Percentiles rank a stretch among this genome's conserved stretches.
These are phyloP conservation scores for Fagus crenata DNA, from an alignment of 306 rosid species.

Conservation along the genomic window DNA sequence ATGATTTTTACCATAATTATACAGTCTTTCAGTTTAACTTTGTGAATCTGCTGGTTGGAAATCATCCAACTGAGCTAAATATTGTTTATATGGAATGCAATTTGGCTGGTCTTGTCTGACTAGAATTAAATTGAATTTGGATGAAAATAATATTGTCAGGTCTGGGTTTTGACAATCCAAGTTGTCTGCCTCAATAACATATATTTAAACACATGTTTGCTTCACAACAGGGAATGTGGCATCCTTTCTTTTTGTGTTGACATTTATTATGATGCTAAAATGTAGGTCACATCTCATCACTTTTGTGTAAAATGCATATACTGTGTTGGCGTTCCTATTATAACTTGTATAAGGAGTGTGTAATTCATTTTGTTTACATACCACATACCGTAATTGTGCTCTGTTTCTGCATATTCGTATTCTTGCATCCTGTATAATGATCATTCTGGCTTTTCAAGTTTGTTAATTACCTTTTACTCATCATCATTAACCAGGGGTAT, in stretches of 20 bases:
- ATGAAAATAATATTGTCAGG: not conserved
- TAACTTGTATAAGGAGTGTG: not conserved
- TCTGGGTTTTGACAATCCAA: not conserved
- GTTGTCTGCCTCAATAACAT: not conserved
- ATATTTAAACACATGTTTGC: too few species aligned
- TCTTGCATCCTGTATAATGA: slow-evolving; percentile 2
- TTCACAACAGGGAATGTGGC: too few species aligned
- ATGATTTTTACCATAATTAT: not conserved
- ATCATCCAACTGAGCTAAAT: not conserved
- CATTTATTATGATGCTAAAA: not conserved
- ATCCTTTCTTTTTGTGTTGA: not conserved
- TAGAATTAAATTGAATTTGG: not conserved
- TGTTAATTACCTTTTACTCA: not conserved
- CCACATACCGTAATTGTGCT: not conserved
- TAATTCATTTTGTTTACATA: not conserved
- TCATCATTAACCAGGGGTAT: slow-evolving; percentile 22
- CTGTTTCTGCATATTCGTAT: not conserved
- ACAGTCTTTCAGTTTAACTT: not conserved
- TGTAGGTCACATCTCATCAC: not conserved
- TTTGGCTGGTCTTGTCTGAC: not conserved
- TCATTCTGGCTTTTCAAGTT: not conserved
- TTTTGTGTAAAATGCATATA: not conserved
- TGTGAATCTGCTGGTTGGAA: not conserved
- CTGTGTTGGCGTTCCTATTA: not conserved
- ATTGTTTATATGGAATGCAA: not conserved